Conservation (phyloP, 2,329 filamentous ascomycete species). For the Hypoxylon sp. region DNA sequence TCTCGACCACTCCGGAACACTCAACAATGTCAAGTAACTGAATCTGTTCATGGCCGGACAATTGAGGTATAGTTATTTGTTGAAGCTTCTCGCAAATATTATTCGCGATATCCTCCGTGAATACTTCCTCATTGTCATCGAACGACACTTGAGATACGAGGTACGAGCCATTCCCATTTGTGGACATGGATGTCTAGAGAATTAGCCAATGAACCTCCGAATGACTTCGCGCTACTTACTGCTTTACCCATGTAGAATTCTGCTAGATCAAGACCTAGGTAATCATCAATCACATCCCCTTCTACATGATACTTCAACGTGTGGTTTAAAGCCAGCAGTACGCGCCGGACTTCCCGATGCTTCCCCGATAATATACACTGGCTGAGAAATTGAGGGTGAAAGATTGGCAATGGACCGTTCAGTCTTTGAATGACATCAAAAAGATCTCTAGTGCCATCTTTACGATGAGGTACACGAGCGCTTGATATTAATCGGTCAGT, state of each 20-base stretch:
- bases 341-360: slow-evolving; percentile 75
- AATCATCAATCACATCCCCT: slow-evolving; percentile 84
- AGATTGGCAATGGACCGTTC: slow-evolving; percentile 89
- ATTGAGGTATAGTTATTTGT: slow-evolving; percentile 79
- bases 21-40: slow-evolving; percentile 87
- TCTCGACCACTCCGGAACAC: slow-evolving; percentile 86
- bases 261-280: slow-evolving; percentile 76
- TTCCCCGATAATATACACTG: slow-evolving; percentile 91
- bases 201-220: slow-evolving; percentile 30
- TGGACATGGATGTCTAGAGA: slow-evolving; percentile 37
- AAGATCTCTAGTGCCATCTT: slow-evolving; percentile 73
- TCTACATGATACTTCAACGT: slow-evolving; percentile 87
- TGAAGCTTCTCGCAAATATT: slow-evolving; percentile 84
- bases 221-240: slow-evolving; percentile 49
- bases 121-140: slow-evolving; percentile 71
- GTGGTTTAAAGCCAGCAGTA: slow-evolving; percentile 80
- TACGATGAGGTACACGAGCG: slow-evolving; percentile 64
- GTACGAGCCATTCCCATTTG: slow-evolving; percentile 54
- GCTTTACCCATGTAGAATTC: slow-evolving; percentile 66
- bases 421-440: slow-evolving; percentile 87
- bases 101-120: slow-evolving; percentile 79
- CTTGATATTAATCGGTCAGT: slow-evolving; percentile 71
- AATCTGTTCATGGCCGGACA: slow-evolving; percentile 89
- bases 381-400: slow-evolving; percentile 91
- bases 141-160: slow-evolving; percentile 57